Conservation (phyloP, 768 basidiomycete genomes). For the Sporobolomyces phaffii region DNA sequence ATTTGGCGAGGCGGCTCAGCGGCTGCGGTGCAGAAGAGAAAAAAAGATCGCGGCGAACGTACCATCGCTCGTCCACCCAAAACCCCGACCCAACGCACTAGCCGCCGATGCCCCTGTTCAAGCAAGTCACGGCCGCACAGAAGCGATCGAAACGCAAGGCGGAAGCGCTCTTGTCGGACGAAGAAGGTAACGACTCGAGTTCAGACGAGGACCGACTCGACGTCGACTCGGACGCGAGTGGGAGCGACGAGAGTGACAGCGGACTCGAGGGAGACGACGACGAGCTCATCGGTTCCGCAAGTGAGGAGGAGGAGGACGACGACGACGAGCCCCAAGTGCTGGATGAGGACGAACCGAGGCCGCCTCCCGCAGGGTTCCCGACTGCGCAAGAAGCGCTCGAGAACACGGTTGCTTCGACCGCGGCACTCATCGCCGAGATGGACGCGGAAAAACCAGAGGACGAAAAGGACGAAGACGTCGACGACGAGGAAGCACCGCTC, state of each 20-base stretch:
- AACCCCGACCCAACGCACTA: background rate
- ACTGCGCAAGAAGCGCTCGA: slow-evolving; percentile 30
- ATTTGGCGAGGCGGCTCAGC: no score
- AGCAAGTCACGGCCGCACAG: slow-evolving; percentile 25
- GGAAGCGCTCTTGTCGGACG: slow-evolving; percentile 21
- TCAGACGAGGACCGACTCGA: slow-evolving; percentile 6
- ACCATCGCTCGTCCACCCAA: background rate
- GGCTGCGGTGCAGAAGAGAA: background rate
- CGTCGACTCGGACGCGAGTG: slow-evolving; percentile 1
- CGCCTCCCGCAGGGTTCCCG: slow-evolving; percentile 28
- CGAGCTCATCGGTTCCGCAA: background rate
- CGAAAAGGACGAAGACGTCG: background rate
- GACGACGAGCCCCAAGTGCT: slow-evolving; percentile 1
- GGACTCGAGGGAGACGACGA: background rate
- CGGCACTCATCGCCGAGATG: slow-evolving; percentile 1
- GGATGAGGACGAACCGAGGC: slow-evolving; percentile 20
- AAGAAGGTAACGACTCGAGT: slow-evolving; percentile 13
- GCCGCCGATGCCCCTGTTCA: slow-evolving; percentile 26
- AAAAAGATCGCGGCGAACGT: background rate
- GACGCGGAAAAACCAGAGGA: slow-evolving; percentile 6
- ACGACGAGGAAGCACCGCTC: slow-evolving; percentile 27
- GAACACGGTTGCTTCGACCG: slow-evolving; percentile 15
- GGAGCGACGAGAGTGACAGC: slow-evolving; percentile 11
- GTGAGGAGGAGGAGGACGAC: background rate
- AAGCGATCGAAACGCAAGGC: slow-evolving; percentile 21